These are phyloP conservation scores for Vishniacozyma victoriae DNA, from an alignment of 768 basidiomycete species.

Conservation along the genomic window DNA sequence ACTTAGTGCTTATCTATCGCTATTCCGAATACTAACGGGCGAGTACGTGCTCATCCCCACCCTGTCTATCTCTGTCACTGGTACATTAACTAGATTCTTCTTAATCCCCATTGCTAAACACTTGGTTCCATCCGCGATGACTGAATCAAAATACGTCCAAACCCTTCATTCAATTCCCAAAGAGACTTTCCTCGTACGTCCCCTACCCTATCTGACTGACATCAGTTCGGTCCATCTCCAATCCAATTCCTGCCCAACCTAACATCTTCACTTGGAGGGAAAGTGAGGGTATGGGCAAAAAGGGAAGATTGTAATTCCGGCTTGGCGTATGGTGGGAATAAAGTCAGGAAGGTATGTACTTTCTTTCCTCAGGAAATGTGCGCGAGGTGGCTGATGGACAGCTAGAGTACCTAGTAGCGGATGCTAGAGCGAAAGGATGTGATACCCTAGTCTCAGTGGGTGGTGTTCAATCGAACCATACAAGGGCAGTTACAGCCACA, in stretches of 20 bases:
- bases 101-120: no score
- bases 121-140: no score
- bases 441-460: slow-evolving; percentile 32
- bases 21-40: no score
- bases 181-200: background rate
- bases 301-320: slow-evolving; percentile 33
- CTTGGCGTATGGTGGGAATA: slow-evolving; percentile 33
- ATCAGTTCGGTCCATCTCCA: slow-evolving; percentile 25
- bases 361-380: background rate
- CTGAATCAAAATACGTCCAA: background rate
- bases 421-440: slow-evolving; percentile 26
- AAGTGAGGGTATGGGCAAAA: slow-evolving; percentile 28
- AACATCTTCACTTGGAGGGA: slow-evolving; percentile 16
- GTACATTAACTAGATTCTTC: no score
- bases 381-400: background rate
- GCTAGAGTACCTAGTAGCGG: slow-evolving; percentile 34
- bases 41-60: no score
- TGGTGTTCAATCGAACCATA: slow-evolving; percentile 32
- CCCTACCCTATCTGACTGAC: background rate
- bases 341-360: slow-evolving; percentile 22
- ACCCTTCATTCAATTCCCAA: background rate
- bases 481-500: slow-evolving; percentile 28
- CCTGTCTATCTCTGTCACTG: no score
- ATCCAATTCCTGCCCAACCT: slow-evolving; percentile 24
- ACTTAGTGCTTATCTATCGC: no score